A percentile compares a stretch with the other conserved stretches of the same genome.
Conservation (phyloP, 257 asterid species). For the Verbena officinalis region DNA sequence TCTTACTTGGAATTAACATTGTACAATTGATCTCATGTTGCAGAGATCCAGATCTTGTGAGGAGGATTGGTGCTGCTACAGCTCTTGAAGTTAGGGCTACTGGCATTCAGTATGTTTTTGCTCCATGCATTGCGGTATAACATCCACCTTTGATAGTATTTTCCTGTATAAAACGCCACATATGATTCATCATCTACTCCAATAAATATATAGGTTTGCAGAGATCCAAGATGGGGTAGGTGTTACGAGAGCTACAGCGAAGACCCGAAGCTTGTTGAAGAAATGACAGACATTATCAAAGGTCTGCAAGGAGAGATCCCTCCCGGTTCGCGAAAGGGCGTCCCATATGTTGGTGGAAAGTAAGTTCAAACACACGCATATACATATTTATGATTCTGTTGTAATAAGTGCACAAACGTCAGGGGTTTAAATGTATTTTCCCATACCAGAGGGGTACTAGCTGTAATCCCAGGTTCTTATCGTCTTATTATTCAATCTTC, state of each 20-base stretch:
- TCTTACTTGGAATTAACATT: neutral
- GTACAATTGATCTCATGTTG: neutral
- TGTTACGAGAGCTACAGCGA: constrained; percentile 66
- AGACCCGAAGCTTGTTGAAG: constrained; percentile 49
- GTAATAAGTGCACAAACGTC: too few species aligned
- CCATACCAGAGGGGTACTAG: too few species aligned
- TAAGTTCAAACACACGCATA: constrained; percentile 23
- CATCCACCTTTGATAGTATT: too few species aligned
- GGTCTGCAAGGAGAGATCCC: constrained; percentile 69
- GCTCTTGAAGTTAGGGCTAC: constrained; percentile 62
- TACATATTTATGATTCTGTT: neutral
- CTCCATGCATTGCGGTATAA: constrained; percentile 55
- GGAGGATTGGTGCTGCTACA: constrained; percentile 59
- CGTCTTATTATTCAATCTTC: too few species aligned
- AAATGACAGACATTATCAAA: constrained; percentile 51
- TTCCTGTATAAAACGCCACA: neutral
- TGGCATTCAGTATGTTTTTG: constrained; percentile 50
- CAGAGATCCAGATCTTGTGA: constrained; percentile 53
- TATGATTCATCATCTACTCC: neutral
- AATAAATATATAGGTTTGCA: constrained; percentile 36
- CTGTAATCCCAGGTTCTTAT: too few species aligned
- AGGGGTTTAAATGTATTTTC: too few species aligned
- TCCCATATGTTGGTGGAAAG: constrained; percentile 56
- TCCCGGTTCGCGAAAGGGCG: constrained; percentile 31
- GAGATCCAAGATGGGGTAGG: constrained; percentile 74